A percentile compares a stretch with the other conserved stretches of the same genome.
Evolutionary conservation across 1,139 yeast genomes (phyloP).

Genomic region (Geotrichum phurueaensis): DNA sequence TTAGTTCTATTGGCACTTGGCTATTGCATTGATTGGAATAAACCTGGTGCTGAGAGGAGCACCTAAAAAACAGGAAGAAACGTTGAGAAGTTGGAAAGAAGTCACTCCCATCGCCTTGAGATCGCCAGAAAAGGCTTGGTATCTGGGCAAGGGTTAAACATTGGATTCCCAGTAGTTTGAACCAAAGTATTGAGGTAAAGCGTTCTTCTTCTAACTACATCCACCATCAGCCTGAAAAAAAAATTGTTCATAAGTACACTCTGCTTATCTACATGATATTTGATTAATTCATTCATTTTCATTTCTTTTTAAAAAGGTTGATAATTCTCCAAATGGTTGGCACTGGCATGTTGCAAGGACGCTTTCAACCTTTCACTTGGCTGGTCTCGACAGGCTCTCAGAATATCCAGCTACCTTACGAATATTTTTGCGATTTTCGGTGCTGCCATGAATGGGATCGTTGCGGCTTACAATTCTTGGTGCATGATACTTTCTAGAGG

Average conservation of each 20-base stretch:
- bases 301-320: neutral
- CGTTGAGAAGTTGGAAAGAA: neutral
- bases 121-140: neutral
- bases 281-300: neutral
- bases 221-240: neutral
- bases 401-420: slow-evolving; percentile 1
- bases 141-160: slow-evolving; percentile 3
- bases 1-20: slow-evolving; percentile 67
- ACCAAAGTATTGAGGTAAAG: neutral
- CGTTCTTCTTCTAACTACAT: no score
- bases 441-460: neutral
- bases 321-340: neutral
- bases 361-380: neutral
- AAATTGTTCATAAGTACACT: neutral
- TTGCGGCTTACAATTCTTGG: neutral
- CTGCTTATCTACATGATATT: neutral
- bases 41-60: slow-evolving; percentile 35
- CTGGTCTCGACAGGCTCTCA: slow-evolving; percentile 1
- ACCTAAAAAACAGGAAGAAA: neutral
- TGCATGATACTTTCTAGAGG: slow-evolving; percentile 8
- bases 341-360: neutral
- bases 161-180: neutral
- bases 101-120: neutral
- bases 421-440: neutral
- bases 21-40: slow-evolving; percentile 41